Percentiles rank a stretch among this genome's conserved stretches.
Evolutionary conservation across 768 basidiomycete genomes (phyloP).

Genomic region (Mycena rosella): DNA sequence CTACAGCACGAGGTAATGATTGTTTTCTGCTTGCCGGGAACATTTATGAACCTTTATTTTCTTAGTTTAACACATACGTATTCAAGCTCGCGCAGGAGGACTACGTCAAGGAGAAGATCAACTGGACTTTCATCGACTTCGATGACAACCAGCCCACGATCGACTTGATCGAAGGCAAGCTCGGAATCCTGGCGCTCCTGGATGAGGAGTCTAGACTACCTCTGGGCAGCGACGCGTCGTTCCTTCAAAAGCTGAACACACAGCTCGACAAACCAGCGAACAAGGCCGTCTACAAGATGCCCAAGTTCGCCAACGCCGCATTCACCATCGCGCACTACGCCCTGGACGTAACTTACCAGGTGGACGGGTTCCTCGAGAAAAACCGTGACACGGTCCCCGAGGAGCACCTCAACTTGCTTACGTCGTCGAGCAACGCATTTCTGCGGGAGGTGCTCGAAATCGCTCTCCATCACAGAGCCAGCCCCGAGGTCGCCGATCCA

Average conservation of each 20-base stretch:
- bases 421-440: conserved; percentile 90
- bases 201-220: conserved; percentile 99
- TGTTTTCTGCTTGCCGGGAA: neutral
- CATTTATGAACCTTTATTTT: conserved; percentile 18
- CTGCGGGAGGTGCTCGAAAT: conserved; percentile 94
- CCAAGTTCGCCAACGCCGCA: conserved; percentile 94
- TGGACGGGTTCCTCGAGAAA: conserved; percentile 98
- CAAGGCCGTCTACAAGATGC: conserved; percentile 95
- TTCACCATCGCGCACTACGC: conserved; percentile 99
- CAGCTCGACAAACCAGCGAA: conserved; percentile 90
- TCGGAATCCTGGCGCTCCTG: conserved; percentile 92
- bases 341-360: conserved; percentile 97
- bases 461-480: conserved; percentile 83
- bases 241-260: conserved; percentile 92
- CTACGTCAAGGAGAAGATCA: conserved; percentile 97
- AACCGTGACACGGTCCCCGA: conserved; percentile 99
- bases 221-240: conserved; percentile 90
- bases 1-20: conserved; percentile 90
- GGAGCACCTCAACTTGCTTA: conserved; percentile 92
- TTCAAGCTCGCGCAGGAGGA: conserved; percentile 99
- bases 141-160: conserved; percentile 99
- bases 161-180: conserved; percentile 97
- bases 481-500: conserved; percentile 67
- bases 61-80: conserved; percentile 97
- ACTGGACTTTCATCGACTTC: conserved; percentile 99